Evolutionary conservation across 2,329 filamentous ascomycete species (phyloP).

Genomic region (Delphinella strobiligena): DNA sequence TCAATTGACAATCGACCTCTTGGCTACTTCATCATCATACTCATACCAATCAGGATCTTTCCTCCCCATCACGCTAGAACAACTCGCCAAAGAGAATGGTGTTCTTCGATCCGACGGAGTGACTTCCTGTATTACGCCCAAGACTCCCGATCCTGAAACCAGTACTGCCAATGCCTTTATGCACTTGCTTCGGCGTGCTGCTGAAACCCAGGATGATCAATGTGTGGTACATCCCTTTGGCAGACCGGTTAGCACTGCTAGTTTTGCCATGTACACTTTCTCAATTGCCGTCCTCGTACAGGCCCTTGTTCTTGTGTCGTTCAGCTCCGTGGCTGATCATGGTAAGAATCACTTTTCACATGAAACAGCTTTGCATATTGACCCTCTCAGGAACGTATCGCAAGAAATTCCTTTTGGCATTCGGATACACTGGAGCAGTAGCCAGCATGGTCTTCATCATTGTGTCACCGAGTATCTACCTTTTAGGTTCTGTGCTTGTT

Average conservation of each 20-base stretch:
- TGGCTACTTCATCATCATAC: not conserved
- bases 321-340: slow-evolving; percentile 87
- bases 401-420: slow-evolving; percentile 69
- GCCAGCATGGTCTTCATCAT: slow-evolving; percentile 74
- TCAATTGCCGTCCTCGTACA: slow-evolving; percentile 78
- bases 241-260: slow-evolving; percentile 74
- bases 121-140: slow-evolving; percentile 48
- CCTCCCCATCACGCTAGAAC: slow-evolving; percentile 83
- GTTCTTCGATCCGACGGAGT: slow-evolving; percentile 64
- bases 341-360: slow-evolving; percentile 39
- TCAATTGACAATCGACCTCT: slow-evolving; percentile 3
- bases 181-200: slow-evolving; percentile 4
- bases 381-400: slow-evolving; percentile 54
- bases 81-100: slow-evolving; percentile 77
- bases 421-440: slow-evolving; percentile 66
- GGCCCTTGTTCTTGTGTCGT: slow-evolving; percentile 78
- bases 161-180: slow-evolving; percentile 12
- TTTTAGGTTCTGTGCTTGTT: slow-evolving; percentile 67
- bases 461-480: slow-evolving; percentile 59
- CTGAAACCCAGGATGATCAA: slow-evolving; percentile 37
- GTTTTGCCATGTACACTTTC: slow-evolving; percentile 93
- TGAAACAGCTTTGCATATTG: too few relatives aligned
- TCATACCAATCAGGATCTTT: slow-evolving; percentile 52
- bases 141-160: not conserved
- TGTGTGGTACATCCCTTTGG: slow-evolving; percentile 73